Percentiles rank a stretch among this genome's conserved stretches.
Evolutionary conservation across 768 basidiomycete species (phyloP).

Genomic region (Naganishia kalamii): DNA sequence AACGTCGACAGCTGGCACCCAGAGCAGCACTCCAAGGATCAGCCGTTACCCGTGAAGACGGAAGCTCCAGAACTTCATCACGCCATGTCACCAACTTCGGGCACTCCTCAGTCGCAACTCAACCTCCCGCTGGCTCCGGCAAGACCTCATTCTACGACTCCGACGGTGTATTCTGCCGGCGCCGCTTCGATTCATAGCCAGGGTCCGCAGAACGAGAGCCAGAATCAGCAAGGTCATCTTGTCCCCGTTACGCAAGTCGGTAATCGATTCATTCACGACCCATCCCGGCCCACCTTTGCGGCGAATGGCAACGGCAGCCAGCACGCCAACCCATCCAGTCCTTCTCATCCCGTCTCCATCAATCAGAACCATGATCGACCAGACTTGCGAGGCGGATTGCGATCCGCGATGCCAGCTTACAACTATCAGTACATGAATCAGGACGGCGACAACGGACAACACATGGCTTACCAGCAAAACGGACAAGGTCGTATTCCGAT

Average conservation of each 20-base stretch:
- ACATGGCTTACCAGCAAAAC: neutral
- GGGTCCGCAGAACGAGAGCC: neutral
- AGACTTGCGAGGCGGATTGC: neutral
- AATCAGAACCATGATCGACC: neutral
- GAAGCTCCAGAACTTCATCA: neutral
- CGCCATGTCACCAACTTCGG: slow-evolving; percentile 3
- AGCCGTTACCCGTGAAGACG: neutral
- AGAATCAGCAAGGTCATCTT: slow-evolving; percentile 5
- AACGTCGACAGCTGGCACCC: slow-evolving; percentile 2
- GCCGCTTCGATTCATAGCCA: slow-evolving; percentile 6
- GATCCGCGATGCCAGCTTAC: slow-evolving; percentile 8
- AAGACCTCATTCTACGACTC: slow-evolving; percentile 1
- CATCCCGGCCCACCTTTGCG: neutral
- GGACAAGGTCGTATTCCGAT: neutral
- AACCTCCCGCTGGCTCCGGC: neutral
- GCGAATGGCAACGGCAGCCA: neutral
- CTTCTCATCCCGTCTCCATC: slow-evolving; percentile 5
- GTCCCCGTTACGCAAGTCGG: slow-evolving; percentile 10
- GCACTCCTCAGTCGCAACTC: slow-evolving; percentile 8
- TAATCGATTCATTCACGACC: slow-evolving; percentile 1
- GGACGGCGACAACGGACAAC: neutral
- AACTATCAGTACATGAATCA: neutral
- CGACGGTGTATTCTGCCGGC: neutral
- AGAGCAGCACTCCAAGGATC: neutral
- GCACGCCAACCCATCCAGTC: neutral